Base-by-base conservation (phyloP, 129 eudicot genomes). In the Chrysanthemum seticuspe region DNA sequence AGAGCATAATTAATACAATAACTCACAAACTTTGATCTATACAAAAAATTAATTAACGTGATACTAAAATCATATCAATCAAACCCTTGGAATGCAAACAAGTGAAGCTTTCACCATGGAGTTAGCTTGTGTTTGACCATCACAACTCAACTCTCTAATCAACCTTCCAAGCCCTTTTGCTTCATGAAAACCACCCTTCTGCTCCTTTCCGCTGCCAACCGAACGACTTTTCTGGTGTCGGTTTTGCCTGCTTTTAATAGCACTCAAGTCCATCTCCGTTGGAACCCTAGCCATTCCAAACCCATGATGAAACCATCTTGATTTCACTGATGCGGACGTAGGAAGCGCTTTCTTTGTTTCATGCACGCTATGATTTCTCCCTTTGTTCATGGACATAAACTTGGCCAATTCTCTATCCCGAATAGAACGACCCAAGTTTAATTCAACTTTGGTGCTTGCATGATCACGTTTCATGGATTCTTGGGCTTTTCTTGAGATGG, bases 281-380 rank as follows among this genome's bases (percentile, higher is more conserved):
- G 73, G 82, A 64, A 54, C 49, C 18, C 82, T 72, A 5, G 77
- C 77, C 68, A 78, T 71, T 10, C 73, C 77, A 72, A 78, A 51
- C 11, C 82, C 82, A 27, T 78, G 65, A 78, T 54, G 64, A 78
- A 63, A 72, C 82, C 77, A 78, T 67, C 82, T 72, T 29, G 82
- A 64, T 57, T 65, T 64, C 82, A 21, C 55, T 9, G 76, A 78
- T 1, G 54, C 13, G 6, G 60, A 53, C 3, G 16, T 50, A 54
- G 80, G 69, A 25, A 54, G 47, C 51, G 48, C 55, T 44, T 36
- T 65, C 15, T 70, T 78, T 0, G 16, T 64, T 10, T 55, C 77
- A 55, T 44, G 61, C 18, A 70, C 40, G 23, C 77, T 67, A 2
- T 78, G 62, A 9, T 54, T 78, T 47, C 73, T 56, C 16, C 72